Evolutionary conservation across 208 protist genomes (phyloP), one percentile per base, ranked within the genome.

Genomic region (Porcisia hertigi): DNA sequence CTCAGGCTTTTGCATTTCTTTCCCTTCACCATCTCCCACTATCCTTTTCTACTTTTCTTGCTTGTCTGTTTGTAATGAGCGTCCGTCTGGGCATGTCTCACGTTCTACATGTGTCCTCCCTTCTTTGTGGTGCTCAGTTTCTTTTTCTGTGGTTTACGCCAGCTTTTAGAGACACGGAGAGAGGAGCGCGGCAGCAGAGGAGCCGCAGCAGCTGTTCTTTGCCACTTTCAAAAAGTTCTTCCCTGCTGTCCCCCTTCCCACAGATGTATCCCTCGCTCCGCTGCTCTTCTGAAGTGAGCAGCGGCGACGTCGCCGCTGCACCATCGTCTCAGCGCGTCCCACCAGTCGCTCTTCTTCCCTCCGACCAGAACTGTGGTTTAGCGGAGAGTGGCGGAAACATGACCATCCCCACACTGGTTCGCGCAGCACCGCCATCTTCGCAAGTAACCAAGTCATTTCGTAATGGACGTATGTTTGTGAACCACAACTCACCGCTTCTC

Each of bases 251-350:
- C 43, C 12, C 30, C 39, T 64, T 14, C n/a, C 53, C 20, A 9
- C 14, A 0, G 55, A 82, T 82, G 77, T 77, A 82, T 43, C 72
- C 77, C 3, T 57, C 57, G 47, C 77, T 82, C 18, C 77, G 71
- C 18, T 72, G 72, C n/a, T 77, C 71, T 49, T 74, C 66, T 0
- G 72, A 76, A 18, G 72, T 2, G 9, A 43, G 25, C 66, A 59
- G 7, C 54, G 67, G 65, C 54, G 45, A 47, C 65, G 20, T 39
- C 45, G 14, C 45, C 30, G n/a, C 25, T 25, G 65, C 25, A 39
- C 36, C 65, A 41, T 70, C 65, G 9, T 4, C 6, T 41, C 76
- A 63, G 18, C 76, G 76, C 43, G 55, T 47, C 1, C 2, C 30
- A 36, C n/a, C 25, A 47, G 43, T 49, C 71, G 60, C 69, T 36